Base-by-base conservation (phyloP, 495 filamentous ascomycete genomes). In the Aspergillus carlsbadensis region DNA sequence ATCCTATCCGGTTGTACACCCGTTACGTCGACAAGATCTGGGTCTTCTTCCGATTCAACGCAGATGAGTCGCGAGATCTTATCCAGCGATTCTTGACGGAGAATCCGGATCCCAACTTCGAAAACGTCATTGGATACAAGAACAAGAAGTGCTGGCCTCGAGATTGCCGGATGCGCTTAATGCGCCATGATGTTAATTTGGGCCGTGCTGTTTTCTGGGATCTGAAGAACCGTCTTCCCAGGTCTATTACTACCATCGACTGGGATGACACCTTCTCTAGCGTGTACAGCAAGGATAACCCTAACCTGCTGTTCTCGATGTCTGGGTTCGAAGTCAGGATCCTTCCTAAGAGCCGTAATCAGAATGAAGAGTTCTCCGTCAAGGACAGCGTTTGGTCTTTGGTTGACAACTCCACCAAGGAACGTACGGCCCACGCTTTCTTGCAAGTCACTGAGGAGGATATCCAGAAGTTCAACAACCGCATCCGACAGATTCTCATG, bases 131-230 rank as follows among this genome's bases (percentile, higher is more conserved):
- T 60, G 94, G 94, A 0, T 99, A 98, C 72, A 88, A 89, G 73
- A 99, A 96, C 72, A 99, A 98, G 79, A 99, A 98, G 71, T 99
- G 95, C 73, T 99, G 95, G 95, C 95, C 95, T 15, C 84, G 95
- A 49, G 95, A 99, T 68, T 96, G 91, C 10, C 82, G 95, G 22
- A 99, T 99, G 95, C 85, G 95, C 22, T 73, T 99, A 61, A 99
- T 99, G 95, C 86, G 95, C 60, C 95, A 99, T 70, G 95, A 99
- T 78, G 95, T 99, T 57, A 98, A 99, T 64, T 87, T 99, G 52
- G 95, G 95, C 8, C 86, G 95, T 61, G 95, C 95, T 58, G 95
- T 98, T 11, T 99, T 99, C 75, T 99, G 95, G 94, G 94, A 99
- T 67, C 69, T 99, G 71, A 99, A 99, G 81, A 98, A 99, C 71